Base-by-base conservation (phyloP, 2,329 filamentous ascomycete species). In the Aspergillus novoparasiticus region DNA sequence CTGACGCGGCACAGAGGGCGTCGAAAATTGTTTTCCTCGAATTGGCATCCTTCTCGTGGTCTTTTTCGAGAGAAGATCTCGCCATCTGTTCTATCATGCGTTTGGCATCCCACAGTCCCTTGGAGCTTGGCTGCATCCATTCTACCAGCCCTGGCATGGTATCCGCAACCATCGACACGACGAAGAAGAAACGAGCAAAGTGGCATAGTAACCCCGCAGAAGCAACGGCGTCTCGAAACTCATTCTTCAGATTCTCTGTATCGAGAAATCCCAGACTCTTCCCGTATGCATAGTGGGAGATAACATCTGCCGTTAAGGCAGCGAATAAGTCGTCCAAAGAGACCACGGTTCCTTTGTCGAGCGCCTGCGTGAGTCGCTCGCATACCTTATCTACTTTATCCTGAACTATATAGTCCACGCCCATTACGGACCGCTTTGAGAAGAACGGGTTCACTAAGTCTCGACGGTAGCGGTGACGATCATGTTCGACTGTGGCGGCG, bases 21-120 rank as follows among this genome's bases (percentile, higher is more conserved):
- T 60, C 55, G 16, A 65, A 65, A 12, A 63, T 63, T 28, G 51
- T 65, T 57, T 58, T 54, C 19, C 2, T 36, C 9, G 30, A 12
- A 12, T 14, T 5, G 12, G n/a, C 6, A 36, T 54, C 21, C n/a
- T 12, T 36, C 19, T 4, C 9, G 19, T 8, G 9, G 9, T 14
- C 11, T n/a, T 36, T 36, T 4, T 34, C 6, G 4, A 34, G 9
- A 1, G 30, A 21, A 2, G 10, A 21, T 28, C 10, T 26, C 0
- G 19, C 28, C 30, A 36, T 54, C 10, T 36, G 4, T 26, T 34
- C 51, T 14, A 54, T n/a, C n/a, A 21, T 54, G 16, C 51, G 30
- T 54, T 23, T 54, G 21, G 30, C 32, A 1, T 54, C 51, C 9
- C 36, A 36, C 11, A 54, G 6, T 28, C 51, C 51, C 10, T 36